A percentile compares a stretch with the other conserved stretches of the same genome.
Evolutionary conservation across 441 rosid species (phyloP).

Genomic region (Mallotus japonicus): DNA sequence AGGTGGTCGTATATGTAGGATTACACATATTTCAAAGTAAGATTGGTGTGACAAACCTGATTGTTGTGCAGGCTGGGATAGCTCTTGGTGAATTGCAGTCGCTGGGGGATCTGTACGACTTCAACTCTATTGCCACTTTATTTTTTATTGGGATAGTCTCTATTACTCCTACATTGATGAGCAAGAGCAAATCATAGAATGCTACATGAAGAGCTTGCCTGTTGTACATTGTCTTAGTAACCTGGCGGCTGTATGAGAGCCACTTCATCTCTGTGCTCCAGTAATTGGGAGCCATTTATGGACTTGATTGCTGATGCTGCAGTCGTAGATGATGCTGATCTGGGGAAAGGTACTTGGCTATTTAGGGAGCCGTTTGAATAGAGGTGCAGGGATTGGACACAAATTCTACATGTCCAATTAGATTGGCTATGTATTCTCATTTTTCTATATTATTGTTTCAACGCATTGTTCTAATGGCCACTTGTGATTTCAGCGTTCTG

Average conservation of each 20-base stretch:
- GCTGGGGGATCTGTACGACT: slow-evolving; percentile 73
- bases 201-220: slow-evolving; percentile 10
- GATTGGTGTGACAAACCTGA: not conserved
- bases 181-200: slow-evolving; percentile 44
- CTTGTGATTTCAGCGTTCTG: not conserved
- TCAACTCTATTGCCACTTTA: slow-evolving; percentile 73
- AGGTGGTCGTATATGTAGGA: not conserved
- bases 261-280: slow-evolving; percentile 28
- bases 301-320: slow-evolving; percentile 10
- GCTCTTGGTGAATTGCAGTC: slow-evolving; percentile 83
- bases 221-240: slow-evolving; percentile 18
- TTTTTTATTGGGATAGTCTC: slow-evolving; percentile 74
- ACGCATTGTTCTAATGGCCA: not conserved
- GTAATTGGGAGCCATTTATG: slow-evolving; percentile 9
- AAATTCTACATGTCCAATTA: slow-evolving; percentile 8
- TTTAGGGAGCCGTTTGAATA: not conserved
- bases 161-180: slow-evolving; percentile 68
- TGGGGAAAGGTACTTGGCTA: not conserved
- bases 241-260: not conserved
- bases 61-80: slow-evolving; percentile 69
- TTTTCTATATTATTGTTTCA: not conserved
- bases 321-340: not conserved
- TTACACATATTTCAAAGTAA: not conserved
- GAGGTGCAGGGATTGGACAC: not conserved
- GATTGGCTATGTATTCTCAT: not conserved